A percentile compares a stretch with the other conserved stretches of the same genome.
phyloP scores from a whole-genome alignment of 2,329 filamentous ascomycete genomes.

The Dryadomyces sulphureus region DNA sequence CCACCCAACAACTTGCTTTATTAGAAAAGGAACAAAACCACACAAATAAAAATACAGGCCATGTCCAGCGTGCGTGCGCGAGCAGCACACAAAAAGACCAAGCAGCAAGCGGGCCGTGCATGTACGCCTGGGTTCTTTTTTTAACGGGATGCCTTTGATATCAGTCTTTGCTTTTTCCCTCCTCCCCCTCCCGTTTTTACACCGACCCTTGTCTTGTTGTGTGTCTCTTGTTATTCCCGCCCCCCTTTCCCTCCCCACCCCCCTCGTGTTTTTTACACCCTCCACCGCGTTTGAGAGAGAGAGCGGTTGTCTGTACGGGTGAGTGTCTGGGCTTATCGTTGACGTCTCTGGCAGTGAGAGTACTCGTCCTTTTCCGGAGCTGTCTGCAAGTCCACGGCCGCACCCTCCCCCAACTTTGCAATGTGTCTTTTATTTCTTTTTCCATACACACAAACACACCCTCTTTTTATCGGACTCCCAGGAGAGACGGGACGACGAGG shows the following conservation, averaged over 20 bases:
- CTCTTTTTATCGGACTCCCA: background rate
- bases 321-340: background rate
- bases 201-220: background rate
- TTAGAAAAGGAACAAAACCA: background rate
- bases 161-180: background rate
- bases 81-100: background rate
- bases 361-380: too few relatives aligned
- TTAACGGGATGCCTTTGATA: background rate
- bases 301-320: background rate
- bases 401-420: background rate
- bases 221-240: background rate
- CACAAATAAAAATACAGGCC: background rate
- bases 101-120: background rate
- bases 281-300: background rate
- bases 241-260: background rate
- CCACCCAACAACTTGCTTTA: background rate
- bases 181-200: background rate
- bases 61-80: background rate
- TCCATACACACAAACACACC: conserved; percentile 1
- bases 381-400: background rate
- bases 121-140: background rate
- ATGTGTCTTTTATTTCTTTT: background rate
- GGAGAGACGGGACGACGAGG: background rate
- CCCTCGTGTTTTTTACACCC: background rate
- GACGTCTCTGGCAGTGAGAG: background rate